Evolutionary conservation across 192 early-diverging fungal species (phyloP).

Genomic region (Coemansia sp.): DNA sequence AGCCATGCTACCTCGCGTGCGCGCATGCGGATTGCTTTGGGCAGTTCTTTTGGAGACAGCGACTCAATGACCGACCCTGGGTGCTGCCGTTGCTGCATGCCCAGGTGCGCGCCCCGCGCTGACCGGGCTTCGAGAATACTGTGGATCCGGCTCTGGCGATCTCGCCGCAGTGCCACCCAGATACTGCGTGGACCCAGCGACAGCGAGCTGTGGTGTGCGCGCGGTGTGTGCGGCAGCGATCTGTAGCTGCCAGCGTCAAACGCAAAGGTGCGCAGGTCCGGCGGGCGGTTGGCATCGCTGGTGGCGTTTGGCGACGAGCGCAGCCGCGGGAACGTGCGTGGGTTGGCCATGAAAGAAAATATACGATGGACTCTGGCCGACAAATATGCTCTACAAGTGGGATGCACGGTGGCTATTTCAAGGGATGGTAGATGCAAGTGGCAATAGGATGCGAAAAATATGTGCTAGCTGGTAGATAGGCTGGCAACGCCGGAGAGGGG

Average conservation of each 20-base stretch:
- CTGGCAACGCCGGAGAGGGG: not conserved
- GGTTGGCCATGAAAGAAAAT: constrained; percentile 22
- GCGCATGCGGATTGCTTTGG: constrained; percentile 26
- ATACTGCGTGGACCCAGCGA: constrained; percentile 20
- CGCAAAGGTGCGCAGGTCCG: constrained; percentile 17
- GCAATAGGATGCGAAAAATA: not conserved
- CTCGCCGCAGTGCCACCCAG: constrained; percentile 36
- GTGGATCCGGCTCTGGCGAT: constrained; percentile 29
- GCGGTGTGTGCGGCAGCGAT: constrained; percentile 41
- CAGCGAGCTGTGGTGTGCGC: constrained; percentile 12
- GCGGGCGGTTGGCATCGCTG: not conserved
- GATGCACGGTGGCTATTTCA: not conserved
- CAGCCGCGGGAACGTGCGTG: constrained; percentile 33
- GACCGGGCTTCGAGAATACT: constrained; percentile 29
- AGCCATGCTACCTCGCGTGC: constrained; percentile 47
- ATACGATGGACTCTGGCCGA: not conserved
- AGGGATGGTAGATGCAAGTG: not conserved
- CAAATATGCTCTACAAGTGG: not conserved
- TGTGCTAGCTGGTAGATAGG: not conserved
- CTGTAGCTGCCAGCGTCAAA: constrained; percentile 17
- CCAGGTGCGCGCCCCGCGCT: constrained; percentile 5
- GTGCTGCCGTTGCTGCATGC: not conserved
- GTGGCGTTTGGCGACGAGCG: constrained; percentile 30
- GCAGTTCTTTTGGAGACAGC: constrained; percentile 24
- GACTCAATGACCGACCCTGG: constrained; percentile 11